These are phyloP conservation scores for Tritrichomonas musculus DNA, from an alignment of 208 protist species.

Conservation along the genomic window DNA sequence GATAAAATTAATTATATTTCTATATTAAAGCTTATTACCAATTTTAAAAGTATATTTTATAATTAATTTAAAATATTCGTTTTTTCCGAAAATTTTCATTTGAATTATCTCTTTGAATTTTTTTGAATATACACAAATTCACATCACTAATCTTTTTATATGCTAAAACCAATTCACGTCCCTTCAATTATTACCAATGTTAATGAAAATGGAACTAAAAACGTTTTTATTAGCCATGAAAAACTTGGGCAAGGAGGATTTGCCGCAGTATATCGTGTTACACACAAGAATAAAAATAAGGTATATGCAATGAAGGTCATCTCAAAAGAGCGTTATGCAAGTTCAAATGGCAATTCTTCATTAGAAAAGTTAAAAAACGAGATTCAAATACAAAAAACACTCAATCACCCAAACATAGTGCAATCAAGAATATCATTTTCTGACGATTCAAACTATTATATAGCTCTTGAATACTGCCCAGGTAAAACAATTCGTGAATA, in stretches of 20 bases:
- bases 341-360: background rate
- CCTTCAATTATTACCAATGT: no score
- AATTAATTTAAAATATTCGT: no score
- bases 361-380: constrained; percentile 67
- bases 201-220: background rate
- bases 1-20: no score
- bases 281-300: background rate
- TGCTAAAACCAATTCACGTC: no score
- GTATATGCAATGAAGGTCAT: constrained; percentile 84
- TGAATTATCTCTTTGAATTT: no score
- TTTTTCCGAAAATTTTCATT: no score
- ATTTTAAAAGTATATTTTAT: no score
- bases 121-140: no score
- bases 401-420: no score
- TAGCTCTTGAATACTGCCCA: no score
- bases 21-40: no score
- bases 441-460: constrained; percentile 81
- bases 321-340: constrained; percentile 56
- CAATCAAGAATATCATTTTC: constrained; percentile 84
- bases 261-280: background rate
- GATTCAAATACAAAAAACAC: constrained; percentile 84
- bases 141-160: no score
- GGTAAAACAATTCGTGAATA: constrained; percentile 70
- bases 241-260: background rate
- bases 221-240: background rate